Evolutionary conservation across 148 eudicot species (phyloP).

Genomic region (Chenopodium album): DNA sequence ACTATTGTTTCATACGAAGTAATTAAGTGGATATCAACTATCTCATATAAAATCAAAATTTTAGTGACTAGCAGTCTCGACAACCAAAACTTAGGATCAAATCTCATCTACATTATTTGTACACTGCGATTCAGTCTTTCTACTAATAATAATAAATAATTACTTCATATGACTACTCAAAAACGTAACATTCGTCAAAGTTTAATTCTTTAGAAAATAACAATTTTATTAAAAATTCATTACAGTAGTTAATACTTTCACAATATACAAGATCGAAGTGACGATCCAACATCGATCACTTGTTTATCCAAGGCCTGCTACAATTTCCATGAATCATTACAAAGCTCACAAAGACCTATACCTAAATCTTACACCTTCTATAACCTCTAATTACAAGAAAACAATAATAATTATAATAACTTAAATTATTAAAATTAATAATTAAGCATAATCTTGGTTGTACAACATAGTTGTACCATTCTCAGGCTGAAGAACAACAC

Average conservation of each 20-base stretch:
- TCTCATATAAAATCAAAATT: too few species aligned
- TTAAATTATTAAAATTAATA: neutral
- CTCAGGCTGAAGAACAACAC: constrained; percentile 18
- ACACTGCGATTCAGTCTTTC: too few species aligned
- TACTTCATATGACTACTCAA: neutral
- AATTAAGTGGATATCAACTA: too few species aligned
- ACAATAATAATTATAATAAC: constrained; percentile 9
- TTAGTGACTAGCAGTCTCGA: too few species aligned
- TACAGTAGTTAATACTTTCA: neutral
- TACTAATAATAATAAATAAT: too few species aligned
- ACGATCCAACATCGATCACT: constrained; percentile 12
- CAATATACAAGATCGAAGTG: constrained; percentile 18
- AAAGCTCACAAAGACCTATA: constrained; percentile 11
- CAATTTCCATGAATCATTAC: constrained; percentile 2
- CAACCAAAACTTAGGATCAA: too few species aligned
- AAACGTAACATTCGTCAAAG: neutral
- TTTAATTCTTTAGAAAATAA: neutral
- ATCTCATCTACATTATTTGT: too few species aligned
- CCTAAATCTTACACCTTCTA: constrained; percentile 5
- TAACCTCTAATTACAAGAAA: constrained; percentile 14
- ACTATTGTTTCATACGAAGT: too few species aligned
- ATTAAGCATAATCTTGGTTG: constrained; percentile 30
- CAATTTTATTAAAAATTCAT: neutral
- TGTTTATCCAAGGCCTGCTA: constrained; percentile 4
- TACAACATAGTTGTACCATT: constrained; percentile 21